Evolutionary conservation across 139 green algal genomes (phyloP), one percentile per base, ranked within the genome.

Genomic region (Diplosphaera chodatii): DNA sequence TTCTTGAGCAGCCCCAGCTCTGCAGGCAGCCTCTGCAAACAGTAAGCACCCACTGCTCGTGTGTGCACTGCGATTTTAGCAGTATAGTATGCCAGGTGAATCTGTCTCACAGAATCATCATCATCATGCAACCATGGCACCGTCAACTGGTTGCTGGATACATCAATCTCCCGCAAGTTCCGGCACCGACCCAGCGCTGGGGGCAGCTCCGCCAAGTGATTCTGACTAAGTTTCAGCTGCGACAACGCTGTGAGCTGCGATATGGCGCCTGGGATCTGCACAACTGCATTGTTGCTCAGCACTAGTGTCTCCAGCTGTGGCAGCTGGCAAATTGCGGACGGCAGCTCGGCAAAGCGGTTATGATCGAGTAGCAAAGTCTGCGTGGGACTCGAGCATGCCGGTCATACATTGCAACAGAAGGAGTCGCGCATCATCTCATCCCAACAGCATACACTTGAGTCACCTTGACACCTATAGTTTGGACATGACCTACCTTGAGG

Each of bases 291-390:
- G 68, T 72, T 48, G 10, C 34, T 66, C 22, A 86, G 21, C 1
- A 68, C 79, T 22, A 91, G 74, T 3, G 33, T 69, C 41, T 90
- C 82, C 64, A 92, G 80, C 20, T 27, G 41, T 1, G 21, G 40
- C 31, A 89, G 66, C 64, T 63, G 37, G 3, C 71, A 74, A 0
- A 92, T 16, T 3, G 78, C 69, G 3, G 70, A 40, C 0, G 87
- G 87, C 33, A 92, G 77, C 28, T 21, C 20, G n/a, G 55, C 23
- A 25, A 86, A 48, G n/a, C 64, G 65, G 65, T 86, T 86, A 67
- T 72, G 31, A 6, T 81, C 78, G 21, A 86, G 32, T 29, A 72
- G 27, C 30, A 86, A 55, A 20, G 80, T 40, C 64, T 81, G 68
- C 32, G 63, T 48, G 37, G 6, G 37, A n/a, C n/a, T 48, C n/a